Conservation (phyloP, 1,284 basidiomycete species). For the Somion occarium region DNA sequence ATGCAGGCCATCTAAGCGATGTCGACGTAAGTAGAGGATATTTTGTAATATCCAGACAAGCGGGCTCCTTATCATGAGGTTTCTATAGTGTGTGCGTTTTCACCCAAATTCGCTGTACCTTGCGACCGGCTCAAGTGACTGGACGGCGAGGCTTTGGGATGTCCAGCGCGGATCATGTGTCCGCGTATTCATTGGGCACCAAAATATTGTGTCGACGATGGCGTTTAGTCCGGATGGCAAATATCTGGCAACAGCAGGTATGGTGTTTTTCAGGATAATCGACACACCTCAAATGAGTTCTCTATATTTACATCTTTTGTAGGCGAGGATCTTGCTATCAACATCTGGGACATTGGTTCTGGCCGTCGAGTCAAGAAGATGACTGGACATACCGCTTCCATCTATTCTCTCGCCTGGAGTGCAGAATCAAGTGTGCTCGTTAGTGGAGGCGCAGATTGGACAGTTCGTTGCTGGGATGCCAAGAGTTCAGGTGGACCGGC, state of each 20-base stretch:
- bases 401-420: conserved; percentile 90
- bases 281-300: too few relatives aligned
- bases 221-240: conserved; percentile 92
- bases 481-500: conserved; percentile 70
- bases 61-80: neutral
- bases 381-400: conserved; percentile 86
- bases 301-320: too few relatives aligned
- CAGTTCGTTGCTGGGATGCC: conserved; percentile 96
- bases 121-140: conserved; percentile 94
- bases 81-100: conserved; percentile 84
- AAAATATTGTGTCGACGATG: conserved; percentile 83
- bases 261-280: conserved; percentile 20
- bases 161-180: conserved; percentile 95
- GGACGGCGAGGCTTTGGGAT: conserved; percentile 96
- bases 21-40: conserved; percentile 76
- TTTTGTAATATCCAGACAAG: conserved; percentile 8
- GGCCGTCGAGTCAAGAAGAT: conserved; percentile 95
- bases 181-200: conserved; percentile 94
- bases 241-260: conserved; percentile 88
- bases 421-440: conserved; percentile 89
- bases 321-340: conserved; percentile 92
- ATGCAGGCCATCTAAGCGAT: conserved; percentile 95
- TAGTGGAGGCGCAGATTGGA: conserved; percentile 89
- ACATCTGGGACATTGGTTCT: conserved; percentile 94
- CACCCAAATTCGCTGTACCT: conserved; percentile 98